These are phyloP conservation scores for Musa troglodytarum DNA, from an alignment of 176 grass and related monocot genomes.

Conservation along the genomic window DNA sequence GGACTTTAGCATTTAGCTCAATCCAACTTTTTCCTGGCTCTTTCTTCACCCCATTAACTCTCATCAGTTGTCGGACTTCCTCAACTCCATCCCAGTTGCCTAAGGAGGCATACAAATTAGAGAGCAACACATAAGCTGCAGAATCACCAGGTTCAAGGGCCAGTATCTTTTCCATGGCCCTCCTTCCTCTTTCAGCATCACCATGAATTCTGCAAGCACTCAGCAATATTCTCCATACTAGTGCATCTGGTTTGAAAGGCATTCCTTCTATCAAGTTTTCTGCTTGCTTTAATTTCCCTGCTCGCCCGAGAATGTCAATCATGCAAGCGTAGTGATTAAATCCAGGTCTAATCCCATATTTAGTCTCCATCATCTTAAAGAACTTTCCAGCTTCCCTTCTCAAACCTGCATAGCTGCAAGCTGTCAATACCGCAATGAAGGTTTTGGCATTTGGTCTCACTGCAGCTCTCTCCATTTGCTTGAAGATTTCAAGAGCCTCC, in stretches of 20 bases:
- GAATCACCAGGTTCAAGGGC: conserved; percentile 24
- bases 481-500: conserved; percentile 14
- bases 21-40: conserved; percentile 27
- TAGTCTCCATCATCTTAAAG: conserved; percentile 15
- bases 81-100: conserved; percentile 16
- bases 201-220: conserved; percentile 30
- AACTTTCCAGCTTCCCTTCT: conserved; percentile 6
- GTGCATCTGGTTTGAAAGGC: conserved; percentile 21
- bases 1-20: conserved; percentile 16
- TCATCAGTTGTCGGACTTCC: conserved; percentile 21
- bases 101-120: conserved; percentile 18
- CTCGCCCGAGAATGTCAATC: conserved; percentile 22
- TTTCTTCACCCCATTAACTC: conserved; percentile 20
- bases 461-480: conserved; percentile 17
- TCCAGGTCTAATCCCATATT: conserved; percentile 10
- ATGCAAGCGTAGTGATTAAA: conserved; percentile 27
- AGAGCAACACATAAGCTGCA: conserved; percentile 26
- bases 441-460: conserved; percentile 18
- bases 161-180: conserved; percentile 21
- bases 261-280: conserved; percentile 21
- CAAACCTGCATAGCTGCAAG: conserved; percentile 24
- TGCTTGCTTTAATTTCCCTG: conserved; percentile 21
- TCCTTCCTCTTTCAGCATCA: conserved; percentile 12
- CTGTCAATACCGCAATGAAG: conserved; percentile 11
- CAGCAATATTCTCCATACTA: conserved; percentile 24